Percentiles rank a stretch among this genome's conserved stretches.
Evolutionary conservation across 2,329 filamentous ascomycete genomes (phyloP).

Genomic region (Apiospora pterosperma): DNA sequence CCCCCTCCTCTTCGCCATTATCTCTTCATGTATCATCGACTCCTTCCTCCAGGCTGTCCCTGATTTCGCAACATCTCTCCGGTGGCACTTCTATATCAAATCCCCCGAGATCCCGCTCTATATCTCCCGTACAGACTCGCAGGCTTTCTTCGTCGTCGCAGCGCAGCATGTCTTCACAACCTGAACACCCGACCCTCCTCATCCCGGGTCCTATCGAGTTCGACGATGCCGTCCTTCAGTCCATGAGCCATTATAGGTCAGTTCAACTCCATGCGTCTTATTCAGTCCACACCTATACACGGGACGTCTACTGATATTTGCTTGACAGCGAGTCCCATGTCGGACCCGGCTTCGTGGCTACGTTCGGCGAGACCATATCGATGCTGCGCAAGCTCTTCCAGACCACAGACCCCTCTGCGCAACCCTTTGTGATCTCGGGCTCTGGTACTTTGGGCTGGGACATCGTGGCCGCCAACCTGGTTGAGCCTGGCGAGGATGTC

Average conservation of each 20-base stretch:
- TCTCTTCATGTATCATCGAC: background rate
- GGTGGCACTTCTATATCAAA: slow-evolving; percentile 12
- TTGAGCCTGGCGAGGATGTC: slow-evolving; percentile 85
- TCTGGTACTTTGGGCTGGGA: slow-evolving; percentile 98
- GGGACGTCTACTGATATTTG: background rate
- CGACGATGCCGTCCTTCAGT: slow-evolving; percentile 91
- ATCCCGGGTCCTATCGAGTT: slow-evolving; percentile 98
- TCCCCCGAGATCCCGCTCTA: slow-evolving; percentile 20
- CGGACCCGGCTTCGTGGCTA: slow-evolving; percentile 80
- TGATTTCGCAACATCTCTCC: slow-evolving; percentile 24
- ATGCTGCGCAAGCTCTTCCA: slow-evolving; percentile 94
- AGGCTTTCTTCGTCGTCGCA: slow-evolving; percentile 23
- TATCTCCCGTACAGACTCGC: slow-evolving; percentile 24
- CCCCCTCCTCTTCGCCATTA: slow-evolving; percentile 7
- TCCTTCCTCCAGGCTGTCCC: background rate
- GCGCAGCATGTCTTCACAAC: slow-evolving; percentile 57
- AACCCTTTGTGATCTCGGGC: slow-evolving; percentile 91
- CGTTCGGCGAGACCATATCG: slow-evolving; percentile 84
- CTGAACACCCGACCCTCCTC: slow-evolving; percentile 70
- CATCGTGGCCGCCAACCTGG: slow-evolving; percentile 87
- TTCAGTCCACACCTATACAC: background rate
- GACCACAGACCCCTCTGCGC: slow-evolving; percentile 74
- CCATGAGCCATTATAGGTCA: slow-evolving; percentile 92
- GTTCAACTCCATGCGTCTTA: slow-evolving; percentile 10
- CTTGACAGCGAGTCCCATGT: slow-evolving; percentile 82